Percentiles rank a stretch among this genome's conserved stretches.
phyloP scores from a whole-genome alignment of 441 rosid genomes.

The Syzygium syzygioides region DNA sequence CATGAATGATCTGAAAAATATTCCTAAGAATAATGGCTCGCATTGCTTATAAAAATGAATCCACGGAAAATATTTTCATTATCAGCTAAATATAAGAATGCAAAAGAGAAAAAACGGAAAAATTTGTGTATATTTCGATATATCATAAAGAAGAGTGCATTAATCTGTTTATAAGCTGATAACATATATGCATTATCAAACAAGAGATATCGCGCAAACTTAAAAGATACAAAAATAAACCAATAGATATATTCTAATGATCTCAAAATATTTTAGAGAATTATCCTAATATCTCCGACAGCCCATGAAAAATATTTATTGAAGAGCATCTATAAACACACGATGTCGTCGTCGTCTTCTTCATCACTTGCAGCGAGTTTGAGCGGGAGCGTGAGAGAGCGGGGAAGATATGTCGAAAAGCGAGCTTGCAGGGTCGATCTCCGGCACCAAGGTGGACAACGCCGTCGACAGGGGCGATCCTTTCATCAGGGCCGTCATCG shows the following conservation, averaged over 20 bases:
- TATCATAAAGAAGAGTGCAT: no score
- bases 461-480: conserved; percentile 61
- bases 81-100: no score
- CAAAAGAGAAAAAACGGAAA: no score
- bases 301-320: not conserved
- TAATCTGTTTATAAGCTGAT: no score
- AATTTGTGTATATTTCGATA: no score
- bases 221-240: no score
- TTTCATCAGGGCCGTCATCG: conserved; percentile 57
- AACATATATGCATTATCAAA: no score
- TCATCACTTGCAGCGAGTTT: not conserved
- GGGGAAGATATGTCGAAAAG: conserved; percentile 45
- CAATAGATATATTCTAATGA: no score
- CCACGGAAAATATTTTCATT: rapidly evolving
- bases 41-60: not conserved
- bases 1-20: not conserved
- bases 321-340: not conserved
- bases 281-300: no score
- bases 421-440: conserved; percentile 37
- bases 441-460: conserved; percentile 51
- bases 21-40: not conserved
- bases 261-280: no score
- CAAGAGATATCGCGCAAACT: no score
- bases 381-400: not conserved
- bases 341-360: not conserved